Evolutionary conservation across 768 basidiomycete genomes (phyloP).

Genomic region (Hypholoma fasciculare): DNA sequence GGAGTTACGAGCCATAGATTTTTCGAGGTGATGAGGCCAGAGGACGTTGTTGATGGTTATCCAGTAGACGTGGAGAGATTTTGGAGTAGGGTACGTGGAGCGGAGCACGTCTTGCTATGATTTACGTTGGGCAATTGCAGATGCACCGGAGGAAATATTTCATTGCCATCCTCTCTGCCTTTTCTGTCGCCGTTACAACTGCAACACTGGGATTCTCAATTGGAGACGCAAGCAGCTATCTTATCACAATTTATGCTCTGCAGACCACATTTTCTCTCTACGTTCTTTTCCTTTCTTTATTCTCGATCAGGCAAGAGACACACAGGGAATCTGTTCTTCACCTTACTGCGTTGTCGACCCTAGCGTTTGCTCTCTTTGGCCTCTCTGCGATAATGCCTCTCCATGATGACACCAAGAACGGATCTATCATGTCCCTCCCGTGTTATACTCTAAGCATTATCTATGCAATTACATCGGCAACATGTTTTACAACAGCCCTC

Average conservation of each 20-base stretch:
- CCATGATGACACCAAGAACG: slow-evolving; percentile 41
- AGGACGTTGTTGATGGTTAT: slow-evolving; percentile 47
- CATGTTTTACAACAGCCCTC: slow-evolving; percentile 50
- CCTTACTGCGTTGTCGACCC: slow-evolving; percentile 52
- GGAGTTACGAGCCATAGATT: slow-evolving; percentile 20
- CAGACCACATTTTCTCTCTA: slow-evolving; percentile 61
- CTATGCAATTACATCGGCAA: slow-evolving; percentile 42
- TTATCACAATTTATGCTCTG: slow-evolving; percentile 39
- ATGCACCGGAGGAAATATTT: slow-evolving; percentile 59
- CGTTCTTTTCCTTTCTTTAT: slow-evolving; percentile 48
- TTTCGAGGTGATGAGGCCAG: slow-evolving; percentile 58
- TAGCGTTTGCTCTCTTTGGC: slow-evolving; percentile 32
- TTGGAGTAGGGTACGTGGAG: slow-evolving; percentile 33
- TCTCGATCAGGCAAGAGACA: slow-evolving; percentile 48
- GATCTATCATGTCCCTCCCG: slow-evolving; percentile 28
- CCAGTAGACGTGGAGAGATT: slow-evolving; percentile 30
- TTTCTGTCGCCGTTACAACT: slow-evolving; percentile 50
- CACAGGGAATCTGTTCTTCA: slow-evolving; percentile 60
- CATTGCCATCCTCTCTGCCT: slow-evolving; percentile 43
- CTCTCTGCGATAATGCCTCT: slow-evolving; percentile 54
- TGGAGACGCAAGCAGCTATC: slow-evolving; percentile 25
- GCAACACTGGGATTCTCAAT: slow-evolving; percentile 57
- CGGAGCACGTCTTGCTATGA: slow-evolving; percentile 29
- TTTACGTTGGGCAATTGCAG: slow-evolving; percentile 30
- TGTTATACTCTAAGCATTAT: slow-evolving; percentile 55